Conservation (phyloP, 73 alveolate species). For the Paramecium caudatum region DNA sequence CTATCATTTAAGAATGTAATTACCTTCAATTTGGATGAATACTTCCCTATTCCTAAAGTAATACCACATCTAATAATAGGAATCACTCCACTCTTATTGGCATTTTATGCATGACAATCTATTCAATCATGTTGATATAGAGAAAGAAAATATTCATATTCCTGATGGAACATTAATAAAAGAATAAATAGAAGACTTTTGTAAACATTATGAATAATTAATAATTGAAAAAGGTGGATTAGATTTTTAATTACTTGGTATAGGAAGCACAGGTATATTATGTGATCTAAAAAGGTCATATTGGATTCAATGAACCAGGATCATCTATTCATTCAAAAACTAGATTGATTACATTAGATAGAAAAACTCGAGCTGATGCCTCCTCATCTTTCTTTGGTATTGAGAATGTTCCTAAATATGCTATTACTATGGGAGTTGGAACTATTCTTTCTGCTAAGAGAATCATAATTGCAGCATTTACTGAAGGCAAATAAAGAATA, state of each 20-base stretch:
- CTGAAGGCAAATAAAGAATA: slow-evolving; percentile 82
- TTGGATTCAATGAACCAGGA: slow-evolving; percentile 94
- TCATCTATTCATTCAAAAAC: slow-evolving; percentile 82
- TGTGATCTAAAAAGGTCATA: slow-evolving; percentile 76
- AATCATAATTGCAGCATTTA: slow-evolving; percentile 85
- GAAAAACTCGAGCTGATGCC: slow-evolving; percentile 87
- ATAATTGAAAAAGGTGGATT: slow-evolving; percentile 80
- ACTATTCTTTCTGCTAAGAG: slow-evolving; percentile 83
- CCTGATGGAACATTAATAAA: slow-evolving; percentile 81
- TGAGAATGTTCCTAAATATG: slow-evolving; percentile 87
- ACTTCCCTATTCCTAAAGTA: slow-evolving; percentile 80
- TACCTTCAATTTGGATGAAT: slow-evolving; percentile 92
- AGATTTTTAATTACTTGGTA: slow-evolving; percentile 86
- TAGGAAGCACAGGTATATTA: slow-evolving; percentile 84
- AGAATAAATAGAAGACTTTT: slow-evolving; percentile 80
- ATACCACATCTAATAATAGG: slow-evolving; percentile 71
- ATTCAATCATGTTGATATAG: slow-evolving; percentile 78
- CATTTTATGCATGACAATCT: slow-evolving; percentile 74
- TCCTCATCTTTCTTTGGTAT: slow-evolving; percentile 87
- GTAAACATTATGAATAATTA: slow-evolving; percentile 80
- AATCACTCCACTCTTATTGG: slow-evolving; percentile 69
- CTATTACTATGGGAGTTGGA: slow-evolving; percentile 92
- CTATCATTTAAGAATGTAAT: slow-evolving; percentile 84
- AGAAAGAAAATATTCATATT: slow-evolving; percentile 81
- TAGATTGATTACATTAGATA: slow-evolving; percentile 82